Evolutionary conservation across 2,329 filamentous ascomycete species (phyloP), one percentile per base, ranked within the genome.

Genomic region (Curvularia eragrostidis): DNA sequence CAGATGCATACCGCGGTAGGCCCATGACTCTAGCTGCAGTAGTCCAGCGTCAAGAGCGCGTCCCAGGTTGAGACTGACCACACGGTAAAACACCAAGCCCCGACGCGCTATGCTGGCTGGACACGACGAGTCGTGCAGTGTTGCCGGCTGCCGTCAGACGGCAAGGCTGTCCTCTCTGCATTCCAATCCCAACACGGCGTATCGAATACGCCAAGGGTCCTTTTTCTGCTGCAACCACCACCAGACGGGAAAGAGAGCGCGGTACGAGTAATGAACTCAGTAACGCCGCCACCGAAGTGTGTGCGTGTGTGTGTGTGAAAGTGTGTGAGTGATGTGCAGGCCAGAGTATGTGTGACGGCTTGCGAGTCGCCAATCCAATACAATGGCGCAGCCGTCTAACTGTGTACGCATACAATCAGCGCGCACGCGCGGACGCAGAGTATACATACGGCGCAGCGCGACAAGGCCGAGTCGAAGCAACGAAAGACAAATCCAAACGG

Each of bases 21-120:
- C 30, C n/a, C 56, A 52, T 58, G 52, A 58, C 42, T 50, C 32
- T 58, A 50, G 56, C 47, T 58, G 56, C 56, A 59, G 56, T 59
- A 59, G 56, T 56, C 41, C 42, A 48, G 56, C 56, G 53, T 59
- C 56, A 47, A 48, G 24, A 44, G 41, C 36, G 36, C 43, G 52
- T 38, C 24, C 15, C 21, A 49, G 34, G 19, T 18, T 26, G 34
- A 49, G 21, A 24, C 19, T 47, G 46, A 15, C 21, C 39, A 42
- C 5, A 42, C 21, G 21, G 8, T 36, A n/a, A 23, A 42, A 42
- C 39, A 42, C 39, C 39, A 26, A 26, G 39, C 34, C 34, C 34
- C 34, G 15, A 15, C 5, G 34, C 34, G 34, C 34, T 9, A 7
- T 36, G 32, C 32, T 34, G 13, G 24, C 19, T 41, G 12, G 13